Conservation (phyloP, 129 eudicot species). For the Flaveria brownii region DNA sequence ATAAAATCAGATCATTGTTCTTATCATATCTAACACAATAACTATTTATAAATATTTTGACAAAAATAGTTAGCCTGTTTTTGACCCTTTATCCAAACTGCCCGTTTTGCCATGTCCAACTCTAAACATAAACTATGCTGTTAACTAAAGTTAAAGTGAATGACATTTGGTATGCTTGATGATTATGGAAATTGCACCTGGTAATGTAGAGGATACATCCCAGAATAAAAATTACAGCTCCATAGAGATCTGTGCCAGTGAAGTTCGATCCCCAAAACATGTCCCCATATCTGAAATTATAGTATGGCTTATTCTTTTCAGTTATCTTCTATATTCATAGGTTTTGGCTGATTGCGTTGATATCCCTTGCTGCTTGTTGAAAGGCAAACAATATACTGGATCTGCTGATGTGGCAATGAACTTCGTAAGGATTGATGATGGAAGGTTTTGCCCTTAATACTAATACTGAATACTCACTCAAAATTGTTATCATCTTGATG, state of each 20-base stretch:
- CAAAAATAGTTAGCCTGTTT: not conserved
- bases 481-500: not conserved
- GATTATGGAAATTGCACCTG: too few species aligned
- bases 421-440: slow-evolving; percentile 62
- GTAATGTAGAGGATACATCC: too few species aligned
- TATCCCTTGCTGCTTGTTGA: slow-evolving; percentile 84
- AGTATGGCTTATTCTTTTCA: slow-evolving; percentile 3
- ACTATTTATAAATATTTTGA: not conserved
- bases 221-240: too few species aligned
- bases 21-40: not conserved
- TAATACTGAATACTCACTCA: too few species aligned
- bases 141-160: too few species aligned
- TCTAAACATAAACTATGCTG: too few species aligned
- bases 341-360: slow-evolving; percentile 92
- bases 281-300: not conserved
- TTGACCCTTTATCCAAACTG: too few species aligned
- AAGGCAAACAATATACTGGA: slow-evolving; percentile 83
- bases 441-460: slow-evolving; percentile 53
- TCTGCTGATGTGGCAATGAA: slow-evolving; percentile 82
- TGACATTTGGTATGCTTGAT: too few species aligned
- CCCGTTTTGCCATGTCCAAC: too few species aligned
- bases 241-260: too few species aligned
- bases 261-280: too few species aligned
- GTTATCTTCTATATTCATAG: slow-evolving; percentile 39
- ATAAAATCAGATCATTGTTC: not conserved